A percentile compares a stretch with the other conserved stretches of the same genome.
phyloP scores from a whole-genome alignment of 441 rosid species.

The Gossypium davidsonii region DNA sequence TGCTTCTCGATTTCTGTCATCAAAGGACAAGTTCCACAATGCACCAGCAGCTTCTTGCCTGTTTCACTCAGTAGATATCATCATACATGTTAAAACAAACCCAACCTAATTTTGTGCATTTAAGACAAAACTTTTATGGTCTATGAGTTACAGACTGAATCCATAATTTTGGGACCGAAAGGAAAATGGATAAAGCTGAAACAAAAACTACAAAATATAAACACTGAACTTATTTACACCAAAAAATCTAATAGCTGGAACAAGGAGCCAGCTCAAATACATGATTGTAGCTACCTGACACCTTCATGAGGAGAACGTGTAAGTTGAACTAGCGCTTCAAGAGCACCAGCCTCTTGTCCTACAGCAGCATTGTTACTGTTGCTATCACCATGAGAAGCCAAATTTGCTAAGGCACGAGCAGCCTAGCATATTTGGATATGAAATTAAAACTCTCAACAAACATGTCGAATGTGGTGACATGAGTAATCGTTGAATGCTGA shows the following conservation, averaged over 20 bases:
- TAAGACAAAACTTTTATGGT: neutral
- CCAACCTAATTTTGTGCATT: neutral
- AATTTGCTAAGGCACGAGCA: slow-evolving; percentile 96
- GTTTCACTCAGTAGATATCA: slow-evolving; percentile 23
- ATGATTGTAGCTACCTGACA: slow-evolving; percentile 50
- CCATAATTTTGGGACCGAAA: neutral
- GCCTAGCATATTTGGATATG: slow-evolving; percentile 41
- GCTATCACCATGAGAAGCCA: slow-evolving; percentile 99
- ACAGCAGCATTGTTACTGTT: slow-evolving; percentile 90
- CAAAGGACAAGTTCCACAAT: slow-evolving; percentile 90
- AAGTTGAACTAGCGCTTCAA: slow-evolving; percentile 91
- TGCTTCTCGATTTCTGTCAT: slow-evolving; percentile 92
- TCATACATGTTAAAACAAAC: slow-evolving; percentile 6
- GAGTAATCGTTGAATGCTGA: neutral
- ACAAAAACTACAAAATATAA: neutral
- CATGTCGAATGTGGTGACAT: neutral
- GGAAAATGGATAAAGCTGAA: neutral
- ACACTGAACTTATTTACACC: neutral
- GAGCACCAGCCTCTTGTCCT: slow-evolving; percentile 95
- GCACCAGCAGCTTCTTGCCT: slow-evolving; percentile 99
- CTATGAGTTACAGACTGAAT: neutral
- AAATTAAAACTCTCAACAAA: slow-evolving; percentile 12
- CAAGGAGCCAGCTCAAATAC: neutral
- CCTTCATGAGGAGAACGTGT: slow-evolving; percentile 88
- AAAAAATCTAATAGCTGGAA: neutral